A percentile compares a stretch with the other conserved stretches of the same genome.
These are phyloP conservation scores for Antrodiella citrinella DNA, from an alignment of 768 basidiomycete genomes.

Conservation along the genomic window DNA sequence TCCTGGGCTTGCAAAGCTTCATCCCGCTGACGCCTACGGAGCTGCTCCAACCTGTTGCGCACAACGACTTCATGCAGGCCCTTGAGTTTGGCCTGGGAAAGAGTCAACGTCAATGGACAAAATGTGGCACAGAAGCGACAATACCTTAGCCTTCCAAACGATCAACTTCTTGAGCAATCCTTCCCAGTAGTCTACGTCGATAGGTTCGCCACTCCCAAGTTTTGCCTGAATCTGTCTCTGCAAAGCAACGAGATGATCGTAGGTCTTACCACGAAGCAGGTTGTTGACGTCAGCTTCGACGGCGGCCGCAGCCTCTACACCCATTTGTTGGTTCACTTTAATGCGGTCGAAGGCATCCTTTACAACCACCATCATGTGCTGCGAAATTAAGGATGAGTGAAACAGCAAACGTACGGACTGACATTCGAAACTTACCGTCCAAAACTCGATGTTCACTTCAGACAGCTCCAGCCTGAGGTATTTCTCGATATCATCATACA, in stretches of 20 bases:
- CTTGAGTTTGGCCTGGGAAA: conserved; percentile 75
- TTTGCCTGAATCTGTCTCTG: conserved; percentile 87
- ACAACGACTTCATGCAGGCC: conserved; percentile 94
- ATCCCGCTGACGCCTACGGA: conserved; percentile 92
- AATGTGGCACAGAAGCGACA: background rate
- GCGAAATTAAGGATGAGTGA: conserved; percentile 6
- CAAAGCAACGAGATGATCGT: conserved; percentile 73
- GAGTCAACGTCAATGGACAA: background rate
- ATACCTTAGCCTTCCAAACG: conserved; percentile 95
- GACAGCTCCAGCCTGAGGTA: conserved; percentile 83
- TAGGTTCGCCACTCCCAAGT: conserved; percentile 83
- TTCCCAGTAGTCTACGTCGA: conserved; percentile 99
- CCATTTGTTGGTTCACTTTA: conserved; percentile 51
- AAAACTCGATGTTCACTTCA: conserved; percentile 89
- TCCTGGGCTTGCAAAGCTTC: conserved; percentile 92
- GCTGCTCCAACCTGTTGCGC: conserved; percentile 90
- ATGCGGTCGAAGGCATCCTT: conserved; percentile 82
- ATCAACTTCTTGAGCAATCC: conserved; percentile 81
- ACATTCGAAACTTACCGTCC: conserved; percentile 60
- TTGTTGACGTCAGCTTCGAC: conserved; percentile 82
- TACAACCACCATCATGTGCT: conserved; percentile 98
- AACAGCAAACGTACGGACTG: background rate
- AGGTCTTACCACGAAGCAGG: conserved; percentile 77
- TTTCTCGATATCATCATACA: conserved; percentile 90
- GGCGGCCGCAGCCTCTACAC: conserved; percentile 61